Evolutionary conservation across 2,329 filamentous ascomycete genomes (phyloP).

Genomic region (Aurifilum marmelostoma): DNA sequence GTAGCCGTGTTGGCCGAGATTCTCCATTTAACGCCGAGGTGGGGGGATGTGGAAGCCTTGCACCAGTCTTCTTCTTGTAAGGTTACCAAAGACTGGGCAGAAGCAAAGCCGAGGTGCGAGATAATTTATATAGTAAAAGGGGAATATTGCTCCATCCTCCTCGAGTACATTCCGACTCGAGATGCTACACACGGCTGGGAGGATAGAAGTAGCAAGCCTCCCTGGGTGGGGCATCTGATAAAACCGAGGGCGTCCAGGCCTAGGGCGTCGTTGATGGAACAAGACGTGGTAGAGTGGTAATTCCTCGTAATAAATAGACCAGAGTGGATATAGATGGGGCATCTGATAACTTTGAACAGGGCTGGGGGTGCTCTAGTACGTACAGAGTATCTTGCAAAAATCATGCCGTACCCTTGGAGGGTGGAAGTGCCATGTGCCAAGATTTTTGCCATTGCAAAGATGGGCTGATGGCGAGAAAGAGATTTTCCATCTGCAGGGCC

Average conservation of each 20-base stretch:
- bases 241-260: neutral
- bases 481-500: constrained; percentile 5
- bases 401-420: constrained; percentile 12
- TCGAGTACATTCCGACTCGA: neutral
- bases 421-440: neutral
- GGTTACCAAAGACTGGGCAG: neutral
- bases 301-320: constrained; percentile 6
- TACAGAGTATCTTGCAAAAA: constrained; percentile 5
- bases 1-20: neutral
- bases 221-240: constrained; percentile 24
- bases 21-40: neutral
- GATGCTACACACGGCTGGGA: neutral
- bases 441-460: neutral
- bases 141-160: neutral
- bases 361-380: constrained; percentile 16
- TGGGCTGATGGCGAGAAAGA: constrained; percentile 9
- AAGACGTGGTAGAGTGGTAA: neutral
- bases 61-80: neutral
- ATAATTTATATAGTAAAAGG: neutral
- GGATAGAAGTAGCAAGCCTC: neutral
- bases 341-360: constrained; percentile 30
- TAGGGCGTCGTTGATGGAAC: neutral
- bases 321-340: constrained; percentile 24
- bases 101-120: neutral
- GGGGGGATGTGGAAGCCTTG: neutral